Base-by-base conservation (phyloP, 106 monocot genomes). In the Ottelia alismoides region DNA sequence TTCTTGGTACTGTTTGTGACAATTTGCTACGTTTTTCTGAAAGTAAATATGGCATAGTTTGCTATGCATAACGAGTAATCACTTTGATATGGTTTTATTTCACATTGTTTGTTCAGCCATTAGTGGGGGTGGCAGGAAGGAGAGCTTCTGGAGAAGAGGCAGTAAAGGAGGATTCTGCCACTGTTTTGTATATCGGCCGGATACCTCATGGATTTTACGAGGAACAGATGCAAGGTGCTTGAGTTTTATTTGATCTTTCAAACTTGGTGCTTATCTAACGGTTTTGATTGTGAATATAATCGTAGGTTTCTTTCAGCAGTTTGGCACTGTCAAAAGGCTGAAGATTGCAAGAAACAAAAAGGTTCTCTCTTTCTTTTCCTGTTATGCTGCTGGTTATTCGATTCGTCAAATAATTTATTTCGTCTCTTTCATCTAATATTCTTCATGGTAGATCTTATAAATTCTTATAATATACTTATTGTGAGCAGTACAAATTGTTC, bases 171-270 rank as follows among this genome's bases (percentile, higher is more conserved):
- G 31, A 62, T 27, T 72, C 66, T 9, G 55, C 84, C 17, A 84
- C 84, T 1, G 88, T 82, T 27, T 23, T 88, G 11, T 96, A 96
- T 47, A 79, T 96, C 52, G 88, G 96, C 5, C 96, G 71, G 22
- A 96, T 96, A 40, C 96, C 96, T 66, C 96, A 96, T 70, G 96
- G 96, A 5, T 96, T 96, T 50, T 96, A 96, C 52, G 96, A 96
- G 72, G 85, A 89, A 11, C 65, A 96, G 60, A 96, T 96, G 85
- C 68, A 89, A 89, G 96, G 96, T 89, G 17, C 2, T 27, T 29
- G 23, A 25, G 22, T 52, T 57, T 49, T 21, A n/a, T n/a, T n/a
- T n/a, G n/a, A n/a, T n/a, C n/a, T n/a, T n/a, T n/a, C n/a, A n/a
- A n/a, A n/a, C n/a, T n/a, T n/a, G n/a, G n/a, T n/a, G n/a, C n/a